Evolutionary conservation across 192 early-diverging fungal genomes (phyloP), one percentile per base, ranked within the genome.

Genomic region (Umbelopsis ramanniana): DNA sequence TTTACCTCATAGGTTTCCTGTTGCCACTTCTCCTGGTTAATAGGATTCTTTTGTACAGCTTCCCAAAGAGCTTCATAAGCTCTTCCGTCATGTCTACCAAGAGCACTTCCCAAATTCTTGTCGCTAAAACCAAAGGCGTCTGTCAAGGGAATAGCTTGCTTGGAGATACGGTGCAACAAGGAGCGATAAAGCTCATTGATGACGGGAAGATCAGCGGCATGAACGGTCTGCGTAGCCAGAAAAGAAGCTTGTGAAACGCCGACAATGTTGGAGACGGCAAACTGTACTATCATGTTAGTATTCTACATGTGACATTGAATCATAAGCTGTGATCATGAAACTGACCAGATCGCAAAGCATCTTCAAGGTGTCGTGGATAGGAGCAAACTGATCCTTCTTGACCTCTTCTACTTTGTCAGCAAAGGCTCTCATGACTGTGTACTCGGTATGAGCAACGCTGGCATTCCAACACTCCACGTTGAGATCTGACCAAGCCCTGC

Each of bases 111-210:
- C 29, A 96, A 81, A 11, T 81, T 75, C 21, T 86, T 81, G 67
- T 94, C 94, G 0, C 87, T 71, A 43, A 90, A 84, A 21, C 84
- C 90, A 83, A 90, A 94, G 4, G 90, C 85, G 55, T 94, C 94
- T n/a, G 89, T 88, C 40, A 94, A 82, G 0, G 88, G 82, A 22
- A 95, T 83, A 2, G 88, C 90, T 74, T 95, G 85, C 21, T 81
- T 81, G 23, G 90, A 79, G 4, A 96, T 68, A 0, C 81, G 74
- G 22, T 81, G 76, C 29, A 92, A 82, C 11, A 84, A 35, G 0
- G 22, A 15, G 22, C 76, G 76, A 17, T 74, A 78, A 11, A 47
- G 24, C 10, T 35, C 38, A 22, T 74, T 68, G 24, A 78, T 74
- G 4, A 40, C 38, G 19, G 26, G 53, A 6, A 53, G 70, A 14